Conservation (phyloP, 202 grass and related monocot species). For the Musa balbisiana region DNA sequence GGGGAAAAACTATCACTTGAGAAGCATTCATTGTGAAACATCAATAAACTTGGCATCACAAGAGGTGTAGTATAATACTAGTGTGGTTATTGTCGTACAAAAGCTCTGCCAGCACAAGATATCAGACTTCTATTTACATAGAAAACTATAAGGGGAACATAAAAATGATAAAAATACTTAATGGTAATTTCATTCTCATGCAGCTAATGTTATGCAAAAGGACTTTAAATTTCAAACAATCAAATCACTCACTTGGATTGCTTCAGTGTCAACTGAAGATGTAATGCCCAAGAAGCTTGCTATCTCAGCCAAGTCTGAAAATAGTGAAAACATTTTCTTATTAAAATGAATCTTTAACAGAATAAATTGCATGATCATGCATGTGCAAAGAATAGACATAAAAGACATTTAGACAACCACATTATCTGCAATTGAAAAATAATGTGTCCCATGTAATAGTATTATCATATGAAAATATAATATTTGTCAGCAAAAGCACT, state of each 20-base stretch:
- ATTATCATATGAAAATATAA: too few relatives aligned
- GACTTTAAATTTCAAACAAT: not conserved
- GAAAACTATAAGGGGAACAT: not conserved
- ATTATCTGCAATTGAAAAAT: not conserved
- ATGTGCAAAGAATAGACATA: not conserved
- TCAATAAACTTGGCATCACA: too few relatives aligned
- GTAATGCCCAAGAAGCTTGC: conserved; percentile 91
- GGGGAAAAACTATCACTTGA: too few relatives aligned
- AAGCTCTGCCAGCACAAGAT: too few relatives aligned
- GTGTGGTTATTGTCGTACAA: too few relatives aligned
- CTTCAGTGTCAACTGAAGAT: conserved; percentile 71
- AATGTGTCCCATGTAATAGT: not conserved
- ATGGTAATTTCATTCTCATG: too few relatives aligned
- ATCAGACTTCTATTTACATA: too few relatives aligned
- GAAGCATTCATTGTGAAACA: too few relatives aligned
- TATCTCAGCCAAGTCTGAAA: conserved; percentile 87
- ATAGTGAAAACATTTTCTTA: conserved; percentile 6
- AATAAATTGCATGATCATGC: not conserved
- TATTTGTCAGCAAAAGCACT: too few relatives aligned
- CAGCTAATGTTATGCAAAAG: not conserved
- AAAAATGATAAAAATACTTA: too few relatives aligned
- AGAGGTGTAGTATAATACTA: too few relatives aligned
- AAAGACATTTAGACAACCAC: not conserved
- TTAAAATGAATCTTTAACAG: not conserved
- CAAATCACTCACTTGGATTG: conserved; percentile 58